Conservation (phyloP, 2,329 filamentous ascomycete genomes). For the Dactylellina leptospora region DNA sequence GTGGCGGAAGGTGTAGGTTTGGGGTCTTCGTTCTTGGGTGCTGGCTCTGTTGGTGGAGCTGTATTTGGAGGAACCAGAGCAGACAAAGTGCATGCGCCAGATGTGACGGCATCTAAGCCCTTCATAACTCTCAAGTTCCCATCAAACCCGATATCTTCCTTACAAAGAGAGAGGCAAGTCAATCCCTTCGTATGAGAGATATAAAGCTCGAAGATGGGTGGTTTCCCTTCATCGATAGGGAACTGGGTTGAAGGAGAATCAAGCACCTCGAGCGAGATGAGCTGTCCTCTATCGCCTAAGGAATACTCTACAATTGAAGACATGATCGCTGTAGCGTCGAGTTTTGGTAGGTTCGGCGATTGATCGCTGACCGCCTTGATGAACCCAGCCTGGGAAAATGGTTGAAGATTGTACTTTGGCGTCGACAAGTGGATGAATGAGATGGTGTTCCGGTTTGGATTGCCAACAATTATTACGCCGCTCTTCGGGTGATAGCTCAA, state of each 20-base stretch:
- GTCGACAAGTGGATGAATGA: conserved; percentile 97
- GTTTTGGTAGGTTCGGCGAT: conserved; percentile 77
- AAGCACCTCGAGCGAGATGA: conserved; percentile 90
- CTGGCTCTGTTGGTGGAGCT: conserved; percentile 61
- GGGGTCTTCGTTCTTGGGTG: conserved; percentile 61
- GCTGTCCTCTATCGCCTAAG: conserved; percentile 81
- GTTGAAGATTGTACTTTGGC: conserved; percentile 83
- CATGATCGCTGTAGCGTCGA: conserved; percentile 95
- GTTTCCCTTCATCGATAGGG: conserved; percentile 57
- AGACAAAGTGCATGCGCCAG: conserved; percentile 77
- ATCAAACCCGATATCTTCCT: conserved; percentile 90
- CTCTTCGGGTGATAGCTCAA: conserved; percentile 91
- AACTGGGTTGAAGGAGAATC: conserved; percentile 71
- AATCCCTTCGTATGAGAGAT: conserved; percentile 97
- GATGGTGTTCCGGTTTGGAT: conserved; percentile 95
- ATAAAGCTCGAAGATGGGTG: conserved; percentile 88
- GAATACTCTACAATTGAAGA: conserved; percentile 96
- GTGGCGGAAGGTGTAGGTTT: conserved; percentile 54
- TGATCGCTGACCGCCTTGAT: conserved; percentile 78
- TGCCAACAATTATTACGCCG: conserved; percentile 92
- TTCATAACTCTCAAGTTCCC: conserved; percentile 86
- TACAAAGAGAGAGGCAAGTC: conserved; percentile 85
- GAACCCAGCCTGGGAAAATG: conserved; percentile 86
- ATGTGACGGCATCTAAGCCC: conserved; percentile 77
- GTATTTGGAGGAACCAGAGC: conserved; percentile 69